Evolutionary conservation across 768 basidiomycete genomes (phyloP), one percentile per base, ranked within the genome.

Genomic region (Lactarius deliciosus): DNA sequence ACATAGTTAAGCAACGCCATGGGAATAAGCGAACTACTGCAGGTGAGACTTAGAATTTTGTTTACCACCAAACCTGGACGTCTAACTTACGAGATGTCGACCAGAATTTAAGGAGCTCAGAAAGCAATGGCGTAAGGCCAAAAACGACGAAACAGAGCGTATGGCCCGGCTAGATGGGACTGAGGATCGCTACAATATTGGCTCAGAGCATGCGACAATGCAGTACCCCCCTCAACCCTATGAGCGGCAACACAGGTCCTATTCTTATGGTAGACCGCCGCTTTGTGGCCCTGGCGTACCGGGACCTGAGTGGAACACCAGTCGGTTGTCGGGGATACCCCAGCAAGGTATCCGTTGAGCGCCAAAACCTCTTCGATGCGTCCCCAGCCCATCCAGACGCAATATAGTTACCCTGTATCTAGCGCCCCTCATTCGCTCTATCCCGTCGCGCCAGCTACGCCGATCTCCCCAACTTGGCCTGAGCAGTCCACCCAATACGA

Each of bases 251-350:
- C 50, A 50, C 7, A 63, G 62, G 43, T 55, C 57, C 34, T 9
- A 47, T 32, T 43, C 62, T 20, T 68, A 68, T 34, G 58, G 58
- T 28, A 47, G 66, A 43, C 57, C 45, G 22, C 62, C 36, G 15
- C 62, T 68, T 36, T 68, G 64, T 20, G 66, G 66, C 16, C 66
- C 66, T 7, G 66, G 66, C 20, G 59, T 68, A n/a, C 66, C 66
- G 0, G 66, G 62, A 1, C 66, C 58, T 60, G 66, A 68, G 34
- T 64, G 34, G 66, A 68, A 8, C 62, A 63, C 41, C 66, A 60
- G 43, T 47, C 57, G 2, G 16, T 41, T 36, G 66, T 25, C 7
- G 43, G 62, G 34, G 66, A 68, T 38, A 25, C 56, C 4, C 25
- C 61, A 30, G 6, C 53, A 25, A 63, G 66, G 30, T 68, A 64